These are phyloP conservation scores for Colletotrichum euphorbiae DNA, from an alignment of 2,329 filamentous ascomycete species.

Conservation along the genomic window DNA sequence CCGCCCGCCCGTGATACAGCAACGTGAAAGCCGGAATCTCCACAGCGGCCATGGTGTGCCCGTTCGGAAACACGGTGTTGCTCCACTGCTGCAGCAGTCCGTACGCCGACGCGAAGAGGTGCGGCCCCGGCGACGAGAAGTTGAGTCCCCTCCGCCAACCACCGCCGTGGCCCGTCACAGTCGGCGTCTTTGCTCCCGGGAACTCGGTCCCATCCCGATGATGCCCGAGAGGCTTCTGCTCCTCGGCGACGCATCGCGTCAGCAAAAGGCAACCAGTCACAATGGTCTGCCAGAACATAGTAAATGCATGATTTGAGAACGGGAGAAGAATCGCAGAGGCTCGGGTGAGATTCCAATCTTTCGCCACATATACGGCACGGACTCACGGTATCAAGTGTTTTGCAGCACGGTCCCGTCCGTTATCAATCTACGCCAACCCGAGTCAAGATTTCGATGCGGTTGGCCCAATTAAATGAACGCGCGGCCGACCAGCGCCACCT, in stretches of 20 bases:
- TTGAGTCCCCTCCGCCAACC: conserved; percentile 47
- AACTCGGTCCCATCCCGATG: background rate
- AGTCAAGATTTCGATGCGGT: conserved; percentile 29
- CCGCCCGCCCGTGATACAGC: conserved; percentile 61
- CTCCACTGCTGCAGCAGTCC: conserved; percentile 61
- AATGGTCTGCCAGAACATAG: background rate
- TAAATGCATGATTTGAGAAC: background rate
- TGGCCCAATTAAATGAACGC: conserved; percentile 34
- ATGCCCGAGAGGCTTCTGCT: conserved; percentile 22
- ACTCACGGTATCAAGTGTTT: conserved; percentile 7
- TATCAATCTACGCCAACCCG: conserved; percentile 25
- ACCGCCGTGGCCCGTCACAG: background rate
- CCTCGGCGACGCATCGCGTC: background rate
- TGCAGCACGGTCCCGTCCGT: background rate
- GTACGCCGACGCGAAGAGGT: conserved; percentile 60
- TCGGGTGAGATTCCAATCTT: background rate
- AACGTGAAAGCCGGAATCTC: conserved; percentile 59
- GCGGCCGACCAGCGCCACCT: conserved; percentile 35
- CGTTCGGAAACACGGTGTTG: conserved; percentile 64
- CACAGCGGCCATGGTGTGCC: conserved; percentile 59
- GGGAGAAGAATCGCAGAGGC: too few species aligned
- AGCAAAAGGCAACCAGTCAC: background rate
- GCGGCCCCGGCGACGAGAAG: conserved; percentile 59
- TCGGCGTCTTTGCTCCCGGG: too few species aligned
- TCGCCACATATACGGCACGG: conserved; percentile 5